Evolutionary conservation across 305 asterid species (phyloP).

Genomic region (Solanum hybrid): DNA sequence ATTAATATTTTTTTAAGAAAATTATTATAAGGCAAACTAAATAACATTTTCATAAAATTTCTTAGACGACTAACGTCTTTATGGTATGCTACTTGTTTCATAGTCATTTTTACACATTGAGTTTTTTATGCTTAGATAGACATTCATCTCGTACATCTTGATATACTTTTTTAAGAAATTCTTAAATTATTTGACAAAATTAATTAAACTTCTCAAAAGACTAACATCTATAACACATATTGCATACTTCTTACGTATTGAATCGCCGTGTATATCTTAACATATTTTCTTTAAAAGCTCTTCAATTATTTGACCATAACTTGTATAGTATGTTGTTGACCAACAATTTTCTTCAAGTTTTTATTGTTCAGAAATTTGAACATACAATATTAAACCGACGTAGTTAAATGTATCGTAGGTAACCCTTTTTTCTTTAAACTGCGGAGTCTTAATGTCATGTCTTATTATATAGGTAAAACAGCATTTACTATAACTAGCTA

Average conservation of each 20-base stretch:
- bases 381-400: background rate
- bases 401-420: background rate
- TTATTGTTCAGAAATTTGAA: background rate
- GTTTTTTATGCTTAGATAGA: background rate
- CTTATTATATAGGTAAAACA: background rate
- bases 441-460: background rate
- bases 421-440: background rate
- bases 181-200: background rate
- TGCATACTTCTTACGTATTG: background rate
- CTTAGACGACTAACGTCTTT: background rate
- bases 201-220: background rate
- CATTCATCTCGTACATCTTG: background rate
- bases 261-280: background rate
- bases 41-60: background rate
- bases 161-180: background rate
- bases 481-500: background rate
- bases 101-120: background rate
- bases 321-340: background rate
- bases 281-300: background rate
- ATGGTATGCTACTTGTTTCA: background rate
- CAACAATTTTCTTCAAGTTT: background rate
- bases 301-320: background rate
- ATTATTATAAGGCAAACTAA: background rate
- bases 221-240: background rate
- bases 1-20: too few relatives aligned